Evolutionary conservation across 2,329 filamentous ascomycete genomes (phyloP).

Genomic region (Didymella pinodella): DNA sequence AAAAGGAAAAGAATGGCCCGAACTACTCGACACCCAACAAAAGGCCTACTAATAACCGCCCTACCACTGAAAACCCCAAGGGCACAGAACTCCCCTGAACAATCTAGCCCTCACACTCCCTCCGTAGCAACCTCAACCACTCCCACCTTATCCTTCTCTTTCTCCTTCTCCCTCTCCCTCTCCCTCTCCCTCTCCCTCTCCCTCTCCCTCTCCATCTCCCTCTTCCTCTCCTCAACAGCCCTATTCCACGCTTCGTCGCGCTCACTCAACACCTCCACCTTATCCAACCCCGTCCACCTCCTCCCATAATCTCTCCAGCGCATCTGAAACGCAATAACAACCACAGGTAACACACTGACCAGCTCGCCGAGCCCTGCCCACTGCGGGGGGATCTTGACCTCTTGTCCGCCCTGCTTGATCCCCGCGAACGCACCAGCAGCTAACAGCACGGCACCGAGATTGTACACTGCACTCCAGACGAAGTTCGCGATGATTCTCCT

Average conservation of each 20-base stretch:
- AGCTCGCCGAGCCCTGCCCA: slow-evolving; percentile 76
- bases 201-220: too few species aligned
- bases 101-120: too few species aligned
- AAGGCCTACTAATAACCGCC: too few species aligned
- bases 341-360: slow-evolving; percentile 76
- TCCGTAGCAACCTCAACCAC: too few species aligned
- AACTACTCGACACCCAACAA: too few species aligned
- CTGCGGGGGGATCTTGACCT: slow-evolving; percentile 64
- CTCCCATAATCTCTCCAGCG: slow-evolving; percentile 46
- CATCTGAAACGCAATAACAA: slow-evolving; percentile 63
- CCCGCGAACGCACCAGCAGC: slow-evolving; percentile 65
- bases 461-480: slow-evolving; percentile 74
- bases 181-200: background rate
- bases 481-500: slow-evolving; percentile 68
- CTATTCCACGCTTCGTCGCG: background rate
- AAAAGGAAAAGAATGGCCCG: too few species aligned
- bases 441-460: slow-evolving; percentile 71
- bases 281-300: slow-evolving; percentile 15
- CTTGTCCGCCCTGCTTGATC: slow-evolving; percentile 1
- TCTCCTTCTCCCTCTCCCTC: background rate
- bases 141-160: background rate
- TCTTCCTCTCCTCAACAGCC: background rate
- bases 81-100: too few species aligned
- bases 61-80: too few species aligned
- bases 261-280: background rate